These are phyloP conservation scores for Kwoniella heveanensis DNA, from an alignment of 768 basidiomycete genomes.

Conservation along the genomic window DNA sequence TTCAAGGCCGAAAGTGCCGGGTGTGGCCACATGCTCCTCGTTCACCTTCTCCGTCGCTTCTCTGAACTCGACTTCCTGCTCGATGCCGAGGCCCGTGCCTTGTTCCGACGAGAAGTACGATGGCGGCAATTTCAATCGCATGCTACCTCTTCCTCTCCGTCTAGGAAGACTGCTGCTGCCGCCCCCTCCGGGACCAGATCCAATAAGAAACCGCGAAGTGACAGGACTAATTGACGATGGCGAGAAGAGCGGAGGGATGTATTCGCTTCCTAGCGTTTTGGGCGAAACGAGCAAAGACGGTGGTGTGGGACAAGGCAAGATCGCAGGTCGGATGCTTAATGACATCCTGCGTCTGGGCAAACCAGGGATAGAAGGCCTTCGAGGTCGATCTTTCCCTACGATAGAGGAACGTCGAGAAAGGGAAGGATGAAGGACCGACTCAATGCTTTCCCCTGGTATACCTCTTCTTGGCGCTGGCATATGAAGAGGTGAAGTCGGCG, in stretches of 20 bases:
- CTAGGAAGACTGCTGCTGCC: constrained; percentile 2
- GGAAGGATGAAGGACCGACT: constrained; percentile 11
- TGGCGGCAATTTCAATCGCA: constrained; percentile 16
- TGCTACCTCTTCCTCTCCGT: constrained; percentile 20
- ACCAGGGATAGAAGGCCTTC: constrained; percentile 10
- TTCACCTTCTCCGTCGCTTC: not conserved
- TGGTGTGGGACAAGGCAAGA: constrained; percentile 28
- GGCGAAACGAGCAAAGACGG: constrained; percentile 32
- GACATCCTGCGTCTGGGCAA: constrained; percentile 20
- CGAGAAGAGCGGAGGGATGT: constrained; percentile 19
- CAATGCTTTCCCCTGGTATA: constrained; percentile 8
- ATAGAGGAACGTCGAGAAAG: not conserved
- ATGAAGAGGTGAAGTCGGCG: constrained; percentile 10
- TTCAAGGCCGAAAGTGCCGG: constrained; percentile 37
- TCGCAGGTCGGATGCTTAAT: constrained; percentile 13
- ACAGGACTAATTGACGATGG: not conserved
- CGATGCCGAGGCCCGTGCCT: constrained; percentile 7
- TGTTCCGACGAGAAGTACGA: constrained; percentile 6
- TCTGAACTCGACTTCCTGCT: not conserved
- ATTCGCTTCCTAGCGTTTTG: constrained; percentile 22
- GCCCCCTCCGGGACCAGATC: too few relatives aligned
- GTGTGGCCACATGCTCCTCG: constrained; percentile 35
- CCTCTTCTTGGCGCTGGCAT: constrained; percentile 12
- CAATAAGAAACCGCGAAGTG: not conserved
- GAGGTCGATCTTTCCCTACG: constrained; percentile 3